Evolutionary conservation across 2,329 filamentous ascomycete genomes (phyloP), one percentile per base, ranked within the genome.

Genomic region (Xylaria sp.): DNA sequence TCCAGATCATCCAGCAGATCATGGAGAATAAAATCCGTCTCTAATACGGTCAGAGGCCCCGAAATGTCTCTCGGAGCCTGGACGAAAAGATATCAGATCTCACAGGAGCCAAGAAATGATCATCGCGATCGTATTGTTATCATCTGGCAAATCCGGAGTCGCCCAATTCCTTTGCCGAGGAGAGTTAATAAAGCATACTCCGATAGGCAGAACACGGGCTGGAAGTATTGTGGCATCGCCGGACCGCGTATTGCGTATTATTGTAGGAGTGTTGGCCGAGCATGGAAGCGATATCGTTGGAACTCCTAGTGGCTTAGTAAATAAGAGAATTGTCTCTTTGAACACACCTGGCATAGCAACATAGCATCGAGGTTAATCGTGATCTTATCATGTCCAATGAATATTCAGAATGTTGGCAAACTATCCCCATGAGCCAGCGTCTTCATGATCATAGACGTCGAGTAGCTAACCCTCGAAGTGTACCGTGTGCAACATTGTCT

Each of bases 61-160:
- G 51, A 33, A 35, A 57, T 57, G 53, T 53, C 19, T 15, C 15
- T 35, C 11, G 52, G 49, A 49, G 37, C 15, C n/a, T 44, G 13
- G 23, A 27, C n/a, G 40, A 19, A 38, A 44, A 6, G 13, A 27
- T 31, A 29, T 49, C 46, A 25, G 19, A 59, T 55, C 7, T 21
- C n/a, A 15, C 31, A 47, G 47, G 40, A 33, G 60, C 56, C 55
- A 53, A 63, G 61, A 54, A 51, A 41, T 52, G 49, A 64, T 63
- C 61, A n/a, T 47, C 49, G 27, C 43, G 33, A 35, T 57, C 43
- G 9, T 40, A 54, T 58, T 41, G 37, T 17, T 33, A 46, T 35
- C n/a, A 29, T 52, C 47, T 47, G 37, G 54, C 10, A 58, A 54
- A 54, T 64, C 54, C 62, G 62, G 62, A 64, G 43, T 38, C 48